These are phyloP conservation scores for Hypoxylon sp. DNA, from an alignment of 2,329 filamentous ascomycete species.

Conservation along the genomic window DNA sequence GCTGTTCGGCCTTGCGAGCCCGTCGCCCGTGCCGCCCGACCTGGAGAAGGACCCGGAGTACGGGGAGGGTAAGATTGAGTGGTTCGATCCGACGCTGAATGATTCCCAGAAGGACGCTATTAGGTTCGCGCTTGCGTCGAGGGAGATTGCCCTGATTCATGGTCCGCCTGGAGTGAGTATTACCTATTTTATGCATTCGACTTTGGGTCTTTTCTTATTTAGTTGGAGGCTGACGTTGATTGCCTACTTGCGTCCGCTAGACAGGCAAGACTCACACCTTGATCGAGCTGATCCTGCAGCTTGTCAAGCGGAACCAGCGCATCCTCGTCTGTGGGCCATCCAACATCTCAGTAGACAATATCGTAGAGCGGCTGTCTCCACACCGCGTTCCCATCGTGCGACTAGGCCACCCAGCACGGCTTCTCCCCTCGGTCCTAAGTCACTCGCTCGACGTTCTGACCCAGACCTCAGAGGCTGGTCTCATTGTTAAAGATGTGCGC, in stretches of 20 bases:
- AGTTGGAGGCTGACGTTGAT: not conserved
- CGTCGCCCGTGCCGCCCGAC: slow-evolving; percentile 61
- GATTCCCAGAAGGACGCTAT: slow-evolving; percentile 77
- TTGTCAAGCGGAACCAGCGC: slow-evolving; percentile 78
- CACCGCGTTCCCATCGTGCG: slow-evolving; percentile 89
- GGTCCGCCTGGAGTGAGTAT: slow-evolving; percentile 82
- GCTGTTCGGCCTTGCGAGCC: slow-evolving; percentile 70
- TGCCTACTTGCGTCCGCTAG: slow-evolving; percentile 50
- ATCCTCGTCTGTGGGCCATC: slow-evolving; percentile 95
- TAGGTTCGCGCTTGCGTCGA: slow-evolving; percentile 84
- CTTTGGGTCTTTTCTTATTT: not conserved
- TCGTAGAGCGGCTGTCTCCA: slow-evolving; percentile 88
- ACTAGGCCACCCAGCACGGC: slow-evolving; percentile 89
- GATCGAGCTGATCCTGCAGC: slow-evolving; percentile 93
- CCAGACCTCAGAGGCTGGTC: slow-evolving; percentile 88
- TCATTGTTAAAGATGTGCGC: slow-evolving; percentile 89
- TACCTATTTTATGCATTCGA: not conserved
- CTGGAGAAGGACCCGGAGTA: slow-evolving; percentile 57
- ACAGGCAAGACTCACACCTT: slow-evolving; percentile 98
- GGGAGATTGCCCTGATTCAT: slow-evolving; percentile 90
- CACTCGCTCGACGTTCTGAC: slow-evolving; percentile 94
- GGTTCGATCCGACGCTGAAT: slow-evolving; percentile 73
- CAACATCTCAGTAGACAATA: slow-evolving; percentile 98
- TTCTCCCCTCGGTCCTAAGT: slow-evolving; percentile 87
- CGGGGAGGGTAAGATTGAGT: slow-evolving; percentile 63